Evolutionary conservation across 148 eudicot genomes (phyloP), one percentile per base, ranked within the genome.

Genomic region (Polygonum maritimum): DNA sequence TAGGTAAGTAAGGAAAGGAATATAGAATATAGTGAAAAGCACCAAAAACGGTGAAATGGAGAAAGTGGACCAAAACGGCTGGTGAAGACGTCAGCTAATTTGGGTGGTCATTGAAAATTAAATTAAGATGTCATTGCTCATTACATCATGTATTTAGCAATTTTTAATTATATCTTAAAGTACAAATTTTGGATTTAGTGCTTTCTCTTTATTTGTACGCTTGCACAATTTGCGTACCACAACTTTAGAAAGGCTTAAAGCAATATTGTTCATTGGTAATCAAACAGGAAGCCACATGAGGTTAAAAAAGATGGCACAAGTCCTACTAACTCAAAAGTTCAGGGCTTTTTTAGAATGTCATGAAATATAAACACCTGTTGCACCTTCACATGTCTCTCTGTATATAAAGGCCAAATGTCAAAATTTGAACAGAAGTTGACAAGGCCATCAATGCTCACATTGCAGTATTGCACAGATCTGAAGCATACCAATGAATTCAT

Each of bases 51-150:
- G 69, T 54, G 60, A 0, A 58, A 58, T 7, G 26, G 65, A 10
- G 38, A 62, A 62, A 13, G 69, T 62, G 69, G 69, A 62, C 69
- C 14, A 22, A 26, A 62, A 62, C 69, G 69, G 38, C 38, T 62
- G 16, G 38, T 7, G 38, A 62, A 11, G 69, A 62, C 69, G 69
- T 62, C 39, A 26, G 9, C 69, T 62, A 62, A 62, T 26, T 62
- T 62, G 38, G 38, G 15, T 22, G 38, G 69, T 33, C 31, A 62
- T 26, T 26, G 69, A 26, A 62, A 9, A 21, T 58, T 58, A 9
- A 58, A 8, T 22, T 62, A 62, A 62, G 69, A 4, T 58, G 38
- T 62, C 16, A 4, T 31, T 62, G 31, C 69, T 62, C 16, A 4
- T 31, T 62, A 62, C 69, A 21, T 54, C 60, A 62, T 62, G 39